Evolutionary conservation across 768 basidiomycete genomes (phyloP).

Genomic region (Wakefieldia striispora): DNA sequence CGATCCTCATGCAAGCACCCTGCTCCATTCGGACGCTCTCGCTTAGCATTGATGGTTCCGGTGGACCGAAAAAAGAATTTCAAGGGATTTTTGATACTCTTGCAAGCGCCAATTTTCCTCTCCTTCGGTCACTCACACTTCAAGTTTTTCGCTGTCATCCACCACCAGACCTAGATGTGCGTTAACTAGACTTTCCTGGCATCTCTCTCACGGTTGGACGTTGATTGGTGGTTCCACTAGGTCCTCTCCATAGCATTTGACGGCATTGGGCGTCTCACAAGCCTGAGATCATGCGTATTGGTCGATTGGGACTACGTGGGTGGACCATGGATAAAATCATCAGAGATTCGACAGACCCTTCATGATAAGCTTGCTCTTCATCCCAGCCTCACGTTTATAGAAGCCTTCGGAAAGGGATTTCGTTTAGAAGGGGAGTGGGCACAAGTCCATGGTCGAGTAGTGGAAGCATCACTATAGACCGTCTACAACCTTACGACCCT

Average conservation of each 20-base stretch:
- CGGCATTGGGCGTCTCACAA: not conserved
- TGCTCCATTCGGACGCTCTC: not conserved
- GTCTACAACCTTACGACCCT: not conserved
- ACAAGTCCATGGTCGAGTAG: not conserved
- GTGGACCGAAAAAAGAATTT: not conserved
- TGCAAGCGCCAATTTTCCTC: not conserved
- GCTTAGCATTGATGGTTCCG: not conserved
- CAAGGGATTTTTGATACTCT: not conserved
- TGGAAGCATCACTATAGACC: too few relatives aligned
- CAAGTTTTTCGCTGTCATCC: too few relatives aligned
- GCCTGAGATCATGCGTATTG: conserved; percentile 2
- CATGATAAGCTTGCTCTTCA: not conserved
- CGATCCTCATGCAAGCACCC: not conserved
- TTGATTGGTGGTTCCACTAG: conserved; percentile 2
- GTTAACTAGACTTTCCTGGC: not conserved
- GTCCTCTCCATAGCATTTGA: not conserved
- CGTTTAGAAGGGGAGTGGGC: conserved; percentile 4
- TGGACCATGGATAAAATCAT: not conserved
- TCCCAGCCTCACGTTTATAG: not conserved
- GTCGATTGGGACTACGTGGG: too few relatives aligned
- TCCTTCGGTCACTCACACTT: conserved; percentile 11
- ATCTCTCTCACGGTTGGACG: not conserved
- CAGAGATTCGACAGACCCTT: not conserved
- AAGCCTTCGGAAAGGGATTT: not conserved
- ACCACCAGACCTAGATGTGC: not conserved